phyloP scores from a whole-genome alignment of 306 rosid genomes.

The Phaseolus lunatus region DNA sequence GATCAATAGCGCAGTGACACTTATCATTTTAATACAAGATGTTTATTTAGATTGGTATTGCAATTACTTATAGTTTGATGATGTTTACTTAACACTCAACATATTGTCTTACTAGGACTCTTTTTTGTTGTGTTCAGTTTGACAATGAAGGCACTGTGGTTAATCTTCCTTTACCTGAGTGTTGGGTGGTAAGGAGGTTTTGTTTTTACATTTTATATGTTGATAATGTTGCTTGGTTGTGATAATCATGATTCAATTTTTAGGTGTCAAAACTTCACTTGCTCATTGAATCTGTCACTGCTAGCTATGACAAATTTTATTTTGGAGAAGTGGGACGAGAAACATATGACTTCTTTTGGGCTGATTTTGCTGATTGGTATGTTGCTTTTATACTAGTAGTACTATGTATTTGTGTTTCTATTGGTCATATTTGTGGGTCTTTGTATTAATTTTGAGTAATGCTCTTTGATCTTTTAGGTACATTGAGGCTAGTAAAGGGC shows the following conservation, averaged over 20 bases:
- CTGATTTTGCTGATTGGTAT: conserved; percentile 98
- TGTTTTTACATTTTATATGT: conserved; percentile 22
- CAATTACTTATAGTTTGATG: conserved; percentile 32
- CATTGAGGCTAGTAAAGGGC: conserved; percentile 94
- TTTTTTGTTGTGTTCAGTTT: conserved; percentile 59
- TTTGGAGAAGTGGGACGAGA: conserved; percentile 97
- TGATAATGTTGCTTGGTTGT: conserved; percentile 28
- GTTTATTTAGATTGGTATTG: conserved; percentile 20
- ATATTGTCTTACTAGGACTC: conserved; percentile 29
- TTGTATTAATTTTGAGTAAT: conserved; percentile 35
- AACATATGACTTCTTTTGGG: conserved; percentile 92
- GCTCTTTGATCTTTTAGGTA: conserved; percentile 60
- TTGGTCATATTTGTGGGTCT: conserved; percentile 10
- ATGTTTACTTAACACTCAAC: conserved; percentile 9
- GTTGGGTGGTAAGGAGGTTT: conserved; percentile 87
- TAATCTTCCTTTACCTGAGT: conserved; percentile 83
- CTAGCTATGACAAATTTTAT: conserved; percentile 89
- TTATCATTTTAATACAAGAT: neutral
- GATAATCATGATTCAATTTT: conserved; percentile 44
- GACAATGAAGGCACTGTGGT: conserved; percentile 65
- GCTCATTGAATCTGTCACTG: conserved; percentile 73
- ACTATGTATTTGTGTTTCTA: neutral
- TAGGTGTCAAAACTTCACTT: conserved; percentile 93
- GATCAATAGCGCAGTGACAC: neutral
- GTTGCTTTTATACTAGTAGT: conserved; percentile 20